Base-by-base conservation (phyloP, 768 basidiomycete species). In the Mycena rebaudengoi region DNA sequence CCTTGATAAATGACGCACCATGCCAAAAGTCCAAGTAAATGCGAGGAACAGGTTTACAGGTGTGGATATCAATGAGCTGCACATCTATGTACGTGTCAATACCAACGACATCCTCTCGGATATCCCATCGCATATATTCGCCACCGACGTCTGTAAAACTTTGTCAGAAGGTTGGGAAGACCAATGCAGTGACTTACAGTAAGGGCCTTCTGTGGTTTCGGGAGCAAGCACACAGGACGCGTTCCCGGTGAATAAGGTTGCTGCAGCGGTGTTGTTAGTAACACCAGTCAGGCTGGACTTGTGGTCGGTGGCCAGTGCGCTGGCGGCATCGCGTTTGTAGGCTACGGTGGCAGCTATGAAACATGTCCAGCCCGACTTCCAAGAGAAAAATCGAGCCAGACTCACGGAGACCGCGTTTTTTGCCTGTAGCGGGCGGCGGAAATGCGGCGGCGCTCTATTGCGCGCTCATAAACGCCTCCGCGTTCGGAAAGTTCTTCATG, bases 21-120 rank as follows among this genome's bases (percentile, higher is more conserved):
- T 68, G 59, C 67, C 67, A 68, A 26, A 68, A 62, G 51, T 68
- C 67, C 12, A 65, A 41, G 30, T 59, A 68, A 18, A 68, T 35
- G 26, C 58, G 26, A 32, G 64, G 48, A 32, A 68, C 64, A 20
- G 63, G 59, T 45, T 68, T 48, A 41, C 67, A 68, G n/a, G 67
- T 68, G 14, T n/a, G 32, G 53, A 65, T 55, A 35, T 68, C 67
- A 32, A 68, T 57, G 28, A 68, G 50, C 25, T 68, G 63, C 23
- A 65, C 43, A 26, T 68, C 67, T 16, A 68, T 44, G 35, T 56
- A 65, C 40, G 46, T 40, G 29, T 60, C 52, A 10, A 68, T 49
- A n/a, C 67, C 67, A 10, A 40, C 44, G n/a, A 52, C 44, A 7
- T 30, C 50, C 35, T 68, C 67, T 16, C 59, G 59, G n/a, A 68